phyloP scores from a whole-genome alignment of 140 eudicot genomes.

The Anethum foeniculum region DNA sequence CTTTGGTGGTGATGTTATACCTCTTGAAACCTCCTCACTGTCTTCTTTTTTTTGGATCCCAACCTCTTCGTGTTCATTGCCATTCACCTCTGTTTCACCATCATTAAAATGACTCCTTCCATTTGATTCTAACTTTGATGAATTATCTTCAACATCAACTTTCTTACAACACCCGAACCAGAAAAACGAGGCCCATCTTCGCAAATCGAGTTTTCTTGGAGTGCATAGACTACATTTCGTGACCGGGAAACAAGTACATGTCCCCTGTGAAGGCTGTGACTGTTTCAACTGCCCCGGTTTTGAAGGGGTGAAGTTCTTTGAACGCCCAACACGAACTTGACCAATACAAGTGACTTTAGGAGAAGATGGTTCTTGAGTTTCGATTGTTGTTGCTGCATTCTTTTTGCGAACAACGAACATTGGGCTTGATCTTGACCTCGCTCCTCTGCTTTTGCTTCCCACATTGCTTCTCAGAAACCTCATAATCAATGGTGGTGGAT shows the following conservation, averaged over 20 bases:
- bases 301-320: not conserved
- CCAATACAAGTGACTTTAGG: constrained; percentile 99
- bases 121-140: constrained; percentile 13
- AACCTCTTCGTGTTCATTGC: constrained; percentile 3
- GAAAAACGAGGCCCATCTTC: constrained; percentile 40
- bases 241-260: constrained; percentile 19
- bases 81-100: constrained; percentile 7
- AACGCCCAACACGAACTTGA: constrained; percentile 56
- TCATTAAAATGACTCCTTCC: constrained; percentile 3
- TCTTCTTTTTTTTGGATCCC: constrained; percentile 8
- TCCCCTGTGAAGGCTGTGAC: constrained; percentile 10
- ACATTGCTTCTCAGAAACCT: constrained; percentile 66
- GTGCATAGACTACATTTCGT: constrained; percentile 10
- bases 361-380: constrained; percentile 81
- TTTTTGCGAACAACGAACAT: constrained; percentile 47
- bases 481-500: constrained; percentile 73
- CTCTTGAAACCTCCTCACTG: constrained; percentile 14
- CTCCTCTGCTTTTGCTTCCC: constrained; percentile 55
- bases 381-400: constrained; percentile 17
- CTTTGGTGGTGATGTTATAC: constrained; percentile 35
- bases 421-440: constrained; percentile 62
- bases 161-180: constrained; percentile 38
- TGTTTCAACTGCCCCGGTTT: not conserved
- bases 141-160: constrained; percentile 17
- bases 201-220: constrained; percentile 14